These are phyloP conservation scores for Pyricularia grisea DNA, from an alignment of 2,329 filamentous ascomycete genomes.

Conservation along the genomic window DNA sequence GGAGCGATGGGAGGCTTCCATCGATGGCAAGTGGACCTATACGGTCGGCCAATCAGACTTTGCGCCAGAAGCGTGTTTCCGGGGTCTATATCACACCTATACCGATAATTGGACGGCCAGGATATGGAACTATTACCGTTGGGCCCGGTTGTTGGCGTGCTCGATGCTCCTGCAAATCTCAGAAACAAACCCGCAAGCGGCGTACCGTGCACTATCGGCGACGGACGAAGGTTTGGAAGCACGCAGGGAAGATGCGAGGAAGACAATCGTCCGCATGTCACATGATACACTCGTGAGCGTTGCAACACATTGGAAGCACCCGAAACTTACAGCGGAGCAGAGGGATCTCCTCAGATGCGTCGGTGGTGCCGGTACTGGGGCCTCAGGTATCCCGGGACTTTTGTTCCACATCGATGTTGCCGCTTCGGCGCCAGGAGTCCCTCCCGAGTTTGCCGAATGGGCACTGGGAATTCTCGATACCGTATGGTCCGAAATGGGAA, in stretches of 20 bases:
- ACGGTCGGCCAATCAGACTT: slow-evolving; percentile 20
- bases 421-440: slow-evolving; percentile 35
- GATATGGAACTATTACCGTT: slow-evolving; percentile 51
- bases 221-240: neutral
- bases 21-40: slow-evolving; percentile 27
- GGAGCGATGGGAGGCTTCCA: slow-evolving; percentile 25
- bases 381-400: slow-evolving; percentile 36
- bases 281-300: slow-evolving; percentile 35
- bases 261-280: slow-evolving; percentile 26
- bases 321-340: slow-evolving; percentile 21
- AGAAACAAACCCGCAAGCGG: neutral
- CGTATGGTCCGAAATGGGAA: slow-evolving; percentile 41
- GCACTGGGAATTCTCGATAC: slow-evolving; percentile 33
- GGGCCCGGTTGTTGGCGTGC: slow-evolving; percentile 43
- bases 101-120: slow-evolving; percentile 41
- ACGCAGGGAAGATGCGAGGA: slow-evolving; percentile 11
- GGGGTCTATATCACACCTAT: slow-evolving; percentile 46
- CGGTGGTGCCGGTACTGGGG: slow-evolving; percentile 27
- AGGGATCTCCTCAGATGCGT: slow-evolving; percentile 22
- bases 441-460: slow-evolving; percentile 33
- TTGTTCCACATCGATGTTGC: slow-evolving; percentile 39
- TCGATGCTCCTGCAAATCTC: slow-evolving; percentile 31
- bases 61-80: slow-evolving; percentile 35
- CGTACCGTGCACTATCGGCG: neutral
- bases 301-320: slow-evolving; percentile 43